Base-by-base conservation (phyloP, 1,139 yeast species). In the Suhomyces wounanorum region DNA sequence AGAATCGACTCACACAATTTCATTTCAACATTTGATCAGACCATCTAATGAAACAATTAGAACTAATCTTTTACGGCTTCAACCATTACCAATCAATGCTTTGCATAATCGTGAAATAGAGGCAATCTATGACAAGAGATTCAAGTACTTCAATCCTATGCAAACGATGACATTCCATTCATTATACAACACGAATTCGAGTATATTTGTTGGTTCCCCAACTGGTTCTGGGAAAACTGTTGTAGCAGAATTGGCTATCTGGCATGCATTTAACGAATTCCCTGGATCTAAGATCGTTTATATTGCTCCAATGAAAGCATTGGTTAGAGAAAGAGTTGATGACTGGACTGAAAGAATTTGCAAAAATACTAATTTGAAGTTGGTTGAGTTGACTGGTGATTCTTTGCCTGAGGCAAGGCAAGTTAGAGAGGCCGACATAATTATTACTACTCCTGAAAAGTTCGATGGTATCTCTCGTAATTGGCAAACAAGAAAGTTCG, bases 211-310 rank as follows among this genome's bases (percentile, higher is more conserved):
- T 41, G 99, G 99, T 13, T 92, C 98, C 0, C 99, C 99, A 3
- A 95, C 99, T 1, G 99, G 99, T 30, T 94, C 99, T 0, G 99
- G 99, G 58, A 95, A 95, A 66, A 95, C 99, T 0, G 88, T 94
- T 40, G 99, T 95, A 25, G 97, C 98, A 0, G 99, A 95, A 64
- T 73, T 95, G 54, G 98, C 98, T 0, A 89, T 94, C 14, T 95
- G 98, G 98, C 94, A 90, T 65, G 97, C 98, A 0, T 87, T 91
- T 64, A 81, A 78, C 47, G 85, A 87, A 45, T 84, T 78, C 52
- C 96, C 97, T 0, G 85, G 85, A 0, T 85, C 94, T 0, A 92
- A 92, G 61, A 79, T 92, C 45, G 97, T 92, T 9, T 95, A 95
- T 66, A 92, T 95, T 71, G 99, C 99, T 0, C 99, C 99, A 3